Evolutionary conservation across 495 filamentous ascomycete genomes (phyloP), one percentile per base, ranked within the genome.

Genomic region (Penicillium lividum): DNA sequence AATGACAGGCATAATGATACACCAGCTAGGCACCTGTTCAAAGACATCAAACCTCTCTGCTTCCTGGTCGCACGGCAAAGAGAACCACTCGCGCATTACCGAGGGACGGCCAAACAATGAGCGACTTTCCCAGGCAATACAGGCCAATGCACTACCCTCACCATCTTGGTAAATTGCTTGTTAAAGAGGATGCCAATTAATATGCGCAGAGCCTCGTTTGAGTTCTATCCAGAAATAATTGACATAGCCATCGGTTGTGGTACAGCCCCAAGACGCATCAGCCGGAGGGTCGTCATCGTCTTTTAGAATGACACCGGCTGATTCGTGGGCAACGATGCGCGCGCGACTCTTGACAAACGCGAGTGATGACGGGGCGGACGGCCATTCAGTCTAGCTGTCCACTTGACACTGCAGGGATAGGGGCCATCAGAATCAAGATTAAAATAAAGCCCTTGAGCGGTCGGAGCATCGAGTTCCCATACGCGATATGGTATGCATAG

Each of bases 281-380:
- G 22, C 0, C 22, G 53, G 42, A 34, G 31, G 18, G 36, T 46
- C 53, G 27, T 47, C 34, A 31, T 44, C 2, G 34, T 54, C 53
- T 11, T 4, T 11, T 46, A 27, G 31, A 29, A 47, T 10, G 25
- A 45, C 33, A 33, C 53, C 38, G 27, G 42, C 53, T 54, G 53
- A 54, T 54, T 54, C 53, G 31, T 54, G 5, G 38, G 53, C 53
- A 31, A 54, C 42, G 53, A 22, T 16, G 27, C 53, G 53, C 47
- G 27, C 53, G 53, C 47, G 53, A 46, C 53, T 54, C 53, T 28
- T 54, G 38, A n/a, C 53, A 54, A n/a, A 54, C 53, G 13, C 52
- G 52, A 27, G 25, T 46, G 27, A 54, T 54, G 28, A 54, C 53
- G 40, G 40, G 53, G 53, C 34, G 53, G 52, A 30, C 46, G 38